These are phyloP conservation scores for Skeletonema costatum DNA, from an alignment of 108 stramenopile genomes.

Conservation along the genomic window DNA sequence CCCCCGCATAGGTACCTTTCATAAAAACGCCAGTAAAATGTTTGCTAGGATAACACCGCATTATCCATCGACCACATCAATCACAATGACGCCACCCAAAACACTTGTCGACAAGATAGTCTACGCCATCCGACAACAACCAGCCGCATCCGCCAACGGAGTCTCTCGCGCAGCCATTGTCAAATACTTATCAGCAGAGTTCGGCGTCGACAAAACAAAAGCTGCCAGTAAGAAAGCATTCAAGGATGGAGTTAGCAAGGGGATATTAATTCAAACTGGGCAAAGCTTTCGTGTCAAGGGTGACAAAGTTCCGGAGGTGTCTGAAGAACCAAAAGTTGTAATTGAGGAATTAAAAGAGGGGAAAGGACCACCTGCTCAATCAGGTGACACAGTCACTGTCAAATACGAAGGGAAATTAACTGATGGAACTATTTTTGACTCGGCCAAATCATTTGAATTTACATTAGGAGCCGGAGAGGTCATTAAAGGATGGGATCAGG, in stretches of 20 bases:
- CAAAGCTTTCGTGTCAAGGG: constrained; percentile 77
- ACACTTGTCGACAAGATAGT: constrained; percentile 82
- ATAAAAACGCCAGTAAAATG: no score
- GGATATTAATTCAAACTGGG: constrained; percentile 62
- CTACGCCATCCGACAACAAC: constrained; percentile 70
- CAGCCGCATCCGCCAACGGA: constrained; percentile 45
- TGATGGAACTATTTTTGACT: constrained; percentile 71
- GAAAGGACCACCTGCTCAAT: constrained; percentile 30
- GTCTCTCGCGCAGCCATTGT: constrained; percentile 64
- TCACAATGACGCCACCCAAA: constrained; percentile 50
- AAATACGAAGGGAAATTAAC: constrained; percentile 80
- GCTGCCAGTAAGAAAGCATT: constrained; percentile 65
- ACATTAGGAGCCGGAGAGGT: constrained; percentile 83
- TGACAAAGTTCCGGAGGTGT: constrained; percentile 47
- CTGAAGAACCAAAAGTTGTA: constrained; percentile 44
- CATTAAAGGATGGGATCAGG: constrained; percentile 91
- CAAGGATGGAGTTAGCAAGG: constrained; percentile 67
- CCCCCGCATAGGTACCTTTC: no score
- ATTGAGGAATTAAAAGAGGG: constrained; percentile 57
- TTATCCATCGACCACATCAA: no score
- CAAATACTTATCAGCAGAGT: constrained; percentile 80
- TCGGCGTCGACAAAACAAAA: constrained; percentile 59
- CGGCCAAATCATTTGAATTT: constrained; percentile 68
- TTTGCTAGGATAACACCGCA: no score
- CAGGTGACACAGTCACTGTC: constrained; percentile 74